phyloP scores from a whole-genome alignment of 805 yeast species.

The Huiozyma naganishii region DNA sequence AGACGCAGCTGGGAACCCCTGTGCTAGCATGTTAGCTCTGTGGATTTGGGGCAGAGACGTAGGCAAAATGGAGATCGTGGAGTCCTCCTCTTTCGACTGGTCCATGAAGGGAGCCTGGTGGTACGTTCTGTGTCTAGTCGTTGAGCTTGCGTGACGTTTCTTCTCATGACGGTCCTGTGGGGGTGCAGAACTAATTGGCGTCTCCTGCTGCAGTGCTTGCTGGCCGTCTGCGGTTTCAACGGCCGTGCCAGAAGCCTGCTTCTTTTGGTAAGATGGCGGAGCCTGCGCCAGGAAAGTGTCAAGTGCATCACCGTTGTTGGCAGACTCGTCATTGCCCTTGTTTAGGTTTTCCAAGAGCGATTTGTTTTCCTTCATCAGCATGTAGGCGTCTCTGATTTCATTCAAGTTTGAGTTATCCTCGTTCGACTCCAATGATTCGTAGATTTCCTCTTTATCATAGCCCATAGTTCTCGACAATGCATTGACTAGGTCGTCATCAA shows the following conservation, averaged over 20 bases:
- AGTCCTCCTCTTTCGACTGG: slow-evolving; percentile 31
- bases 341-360: slow-evolving; percentile 58
- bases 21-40: slow-evolving; percentile 78
- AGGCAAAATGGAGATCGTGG: slow-evolving; percentile 87
- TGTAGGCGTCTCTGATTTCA: slow-evolving; percentile 80
- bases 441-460: slow-evolving; percentile 72
- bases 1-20: slow-evolving; percentile 38
- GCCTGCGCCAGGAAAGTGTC: slow-evolving; percentile 51
- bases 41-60: slow-evolving; percentile 91
- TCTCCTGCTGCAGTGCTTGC: slow-evolving; percentile 4
- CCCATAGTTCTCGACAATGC: slow-evolving; percentile 81
- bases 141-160: slow-evolving; percentile 6
- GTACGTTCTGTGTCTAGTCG: slow-evolving; percentile 26
- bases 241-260: slow-evolving; percentile 4
- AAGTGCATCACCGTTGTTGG: slow-evolving; percentile 34
- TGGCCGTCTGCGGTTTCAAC: slow-evolving; percentile 2
- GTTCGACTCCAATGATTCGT: slow-evolving; percentile 49
- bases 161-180: slow-evolving; percentile 1
- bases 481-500: slow-evolving; percentile 66
- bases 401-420: slow-evolving; percentile 42
- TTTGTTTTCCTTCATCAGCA: slow-evolving; percentile 70
- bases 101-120: slow-evolving; percentile 25
- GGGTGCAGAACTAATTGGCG: not conserved
- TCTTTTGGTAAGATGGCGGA: slow-evolving; percentile 40
- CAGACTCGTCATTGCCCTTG: slow-evolving; percentile 13